phyloP scores from a whole-genome alignment of 208 protist genomes.

The Giardia duodenalis region DNA sequence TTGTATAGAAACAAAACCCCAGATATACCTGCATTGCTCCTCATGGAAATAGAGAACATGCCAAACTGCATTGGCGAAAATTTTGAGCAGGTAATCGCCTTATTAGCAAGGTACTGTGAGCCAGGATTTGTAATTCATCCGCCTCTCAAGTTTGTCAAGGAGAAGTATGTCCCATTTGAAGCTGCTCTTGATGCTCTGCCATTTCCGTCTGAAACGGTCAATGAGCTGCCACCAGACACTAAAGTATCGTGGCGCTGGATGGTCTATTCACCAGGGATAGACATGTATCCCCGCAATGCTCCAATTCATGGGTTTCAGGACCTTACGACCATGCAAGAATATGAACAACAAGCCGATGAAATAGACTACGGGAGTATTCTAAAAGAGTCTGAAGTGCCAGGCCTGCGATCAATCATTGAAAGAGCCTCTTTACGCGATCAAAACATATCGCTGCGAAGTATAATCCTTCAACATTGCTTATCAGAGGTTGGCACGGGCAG shows the following conservation, averaged over 20 bases:
- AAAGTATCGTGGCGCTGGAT: background rate
- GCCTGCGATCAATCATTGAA: background rate
- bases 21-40: background rate
- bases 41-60: background rate
- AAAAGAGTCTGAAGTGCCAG: background rate
- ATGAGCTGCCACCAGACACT: no score
- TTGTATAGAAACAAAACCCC: background rate
- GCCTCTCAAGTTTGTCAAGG: background rate
- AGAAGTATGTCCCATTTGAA: background rate
- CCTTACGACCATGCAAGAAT: background rate
- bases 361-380: background rate
- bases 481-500: background rate
- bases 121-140: background rate
- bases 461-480: background rate
- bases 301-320: no score
- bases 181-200: background rate
- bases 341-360: background rate
- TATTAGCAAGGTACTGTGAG: background rate
- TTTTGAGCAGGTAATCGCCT: background rate
- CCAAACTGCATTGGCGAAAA: background rate
- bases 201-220: no score
- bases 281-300: background rate
- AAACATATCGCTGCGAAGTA: background rate
- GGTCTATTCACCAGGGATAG: background rate
- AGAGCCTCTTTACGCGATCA: background rate